Base-by-base conservation (phyloP, 2,329 filamentous ascomycete genomes). In the Alternaria ventricosa region DNA sequence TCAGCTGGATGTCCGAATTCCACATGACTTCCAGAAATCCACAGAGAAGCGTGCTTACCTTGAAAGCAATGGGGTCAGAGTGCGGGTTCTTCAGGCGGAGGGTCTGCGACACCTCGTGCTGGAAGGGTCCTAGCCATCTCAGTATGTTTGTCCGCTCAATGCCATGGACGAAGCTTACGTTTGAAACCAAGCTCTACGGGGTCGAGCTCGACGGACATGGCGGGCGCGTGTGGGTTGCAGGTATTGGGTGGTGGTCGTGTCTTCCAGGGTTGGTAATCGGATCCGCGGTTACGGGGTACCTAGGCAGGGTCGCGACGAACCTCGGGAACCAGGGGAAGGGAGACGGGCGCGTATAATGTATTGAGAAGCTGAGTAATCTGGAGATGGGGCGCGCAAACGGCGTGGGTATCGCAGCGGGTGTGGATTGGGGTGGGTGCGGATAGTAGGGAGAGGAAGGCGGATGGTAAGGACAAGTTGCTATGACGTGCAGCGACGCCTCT, bases 141-240 rank as follows among this genome's bases (percentile, higher is more conserved):
- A 71, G 76, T 65, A 68, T 64, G 43, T 60, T 49, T 27, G 47
- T 30, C 13, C 28, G 23, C 20, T 20, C 41, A 27, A 49, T 56
- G 20, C 22, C 13, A 25, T 15, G 15, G 11, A 6, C n/a, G 49
- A 8, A 44, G 69, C 91, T 78, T 87, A 98, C 96, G 92, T 83
- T 90, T 91, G 85, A 99, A 99, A 84, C 89, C 92, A 79, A 99
- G 89, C 87, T 98, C 96, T 73, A 88, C 82, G 64, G 95, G 96
- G 76, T 96, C 90, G 79, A 99, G 92, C 76, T 97, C 92, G 84
- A 99, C 91, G 75, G 95, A 96, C 96, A 98, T 98, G 83, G 77
- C 87, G 83, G 56, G 46, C 56, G 62, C 60, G 64, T 23, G 60
- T 28, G 63, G 36, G 61, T 57, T 46, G 67, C 45, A 55, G 44